Conservation (phyloP, 2,329 filamentous ascomycete species). For the Hypoxylon sp. region DNA sequence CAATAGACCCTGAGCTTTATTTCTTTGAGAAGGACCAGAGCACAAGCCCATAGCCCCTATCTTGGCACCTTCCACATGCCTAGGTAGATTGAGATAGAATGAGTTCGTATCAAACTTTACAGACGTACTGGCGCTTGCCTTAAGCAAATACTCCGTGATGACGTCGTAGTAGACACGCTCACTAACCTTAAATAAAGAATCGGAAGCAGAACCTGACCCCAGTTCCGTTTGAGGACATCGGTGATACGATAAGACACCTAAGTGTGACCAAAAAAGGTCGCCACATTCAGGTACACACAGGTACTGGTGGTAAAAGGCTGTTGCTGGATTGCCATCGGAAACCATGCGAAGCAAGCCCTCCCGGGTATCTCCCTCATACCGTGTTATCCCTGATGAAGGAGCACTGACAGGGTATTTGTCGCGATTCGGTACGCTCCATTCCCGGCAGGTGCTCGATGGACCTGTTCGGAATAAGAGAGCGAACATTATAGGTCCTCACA, state of each 20-base stretch:
- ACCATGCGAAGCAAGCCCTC: background rate
- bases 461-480: background rate
- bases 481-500: background rate
- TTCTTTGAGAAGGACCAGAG: conserved; percentile 4
- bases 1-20: background rate
- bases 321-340: background rate
- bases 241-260: background rate
- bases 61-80: background rate
- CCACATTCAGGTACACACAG: too few species aligned
- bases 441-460: conserved; percentile 12
- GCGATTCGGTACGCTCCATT: conserved; percentile 5
- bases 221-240: background rate
- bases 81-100: background rate
- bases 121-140: conserved; percentile 10
- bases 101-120: background rate
- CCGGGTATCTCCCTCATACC: conserved; percentile 10
- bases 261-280: too few species aligned
- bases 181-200: too few species aligned
- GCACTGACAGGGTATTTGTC: conserved; percentile 1
- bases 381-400: conserved; percentile 10
- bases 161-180: background rate
- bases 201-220: background rate
- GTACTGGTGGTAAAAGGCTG: background rate
- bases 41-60: background rate
- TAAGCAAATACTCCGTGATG: background rate